These are phyloP conservation scores for Phellopilus nigrolimitatus DNA, from an alignment of 1,284 basidiomycete species.

Conservation along the genomic window DNA sequence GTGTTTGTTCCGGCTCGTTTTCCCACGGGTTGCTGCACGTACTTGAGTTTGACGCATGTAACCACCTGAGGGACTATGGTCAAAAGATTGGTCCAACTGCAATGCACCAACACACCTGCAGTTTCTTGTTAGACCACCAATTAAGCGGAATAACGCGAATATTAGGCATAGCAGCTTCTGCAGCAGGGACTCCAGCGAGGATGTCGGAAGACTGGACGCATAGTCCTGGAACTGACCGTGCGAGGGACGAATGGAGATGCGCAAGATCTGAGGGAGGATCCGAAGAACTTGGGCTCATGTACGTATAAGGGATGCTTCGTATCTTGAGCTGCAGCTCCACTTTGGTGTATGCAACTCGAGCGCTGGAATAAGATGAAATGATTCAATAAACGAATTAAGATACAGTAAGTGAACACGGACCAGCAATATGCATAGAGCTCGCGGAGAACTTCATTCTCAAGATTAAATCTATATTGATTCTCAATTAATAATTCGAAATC, in stretches of 20 bases:
- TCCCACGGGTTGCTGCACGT: conserved; percentile 78
- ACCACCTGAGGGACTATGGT: conserved; percentile 49
- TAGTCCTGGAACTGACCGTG: conserved; percentile 72
- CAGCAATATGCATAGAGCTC: conserved; percentile 79
- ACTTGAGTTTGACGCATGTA: conserved; percentile 83
- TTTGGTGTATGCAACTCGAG: conserved; percentile 84
- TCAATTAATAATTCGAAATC: neutral
- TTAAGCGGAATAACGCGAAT: conserved; percentile 83
- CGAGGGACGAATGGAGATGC: conserved; percentile 62
- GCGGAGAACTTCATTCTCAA: conserved; percentile 64
- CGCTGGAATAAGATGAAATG: conserved; percentile 41
- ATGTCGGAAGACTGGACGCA: conserved; percentile 80
- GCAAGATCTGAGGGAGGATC: conserved; percentile 43
- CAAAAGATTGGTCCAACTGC: conserved; percentile 1
- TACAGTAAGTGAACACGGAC: conserved; percentile 35
- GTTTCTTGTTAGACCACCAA: conserved; percentile 83
- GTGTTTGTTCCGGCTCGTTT: conserved; percentile 56
- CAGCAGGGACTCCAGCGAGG: conserved; percentile 73
- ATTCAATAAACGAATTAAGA: neutral
- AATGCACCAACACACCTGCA: conserved; percentile 34
- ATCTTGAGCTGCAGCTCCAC: conserved; percentile 85
- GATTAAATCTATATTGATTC: conserved; percentile 48
- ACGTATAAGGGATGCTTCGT: conserved; percentile 72
- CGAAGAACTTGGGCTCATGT: conserved; percentile 58
- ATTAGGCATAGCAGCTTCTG: conserved; percentile 87